Percentiles rank a stretch among this genome's conserved stretches.
These are phyloP conservation scores for Elongisporangium senticosum DNA, from an alignment of 352 stramenopile genomes.

Conservation along the genomic window DNA sequence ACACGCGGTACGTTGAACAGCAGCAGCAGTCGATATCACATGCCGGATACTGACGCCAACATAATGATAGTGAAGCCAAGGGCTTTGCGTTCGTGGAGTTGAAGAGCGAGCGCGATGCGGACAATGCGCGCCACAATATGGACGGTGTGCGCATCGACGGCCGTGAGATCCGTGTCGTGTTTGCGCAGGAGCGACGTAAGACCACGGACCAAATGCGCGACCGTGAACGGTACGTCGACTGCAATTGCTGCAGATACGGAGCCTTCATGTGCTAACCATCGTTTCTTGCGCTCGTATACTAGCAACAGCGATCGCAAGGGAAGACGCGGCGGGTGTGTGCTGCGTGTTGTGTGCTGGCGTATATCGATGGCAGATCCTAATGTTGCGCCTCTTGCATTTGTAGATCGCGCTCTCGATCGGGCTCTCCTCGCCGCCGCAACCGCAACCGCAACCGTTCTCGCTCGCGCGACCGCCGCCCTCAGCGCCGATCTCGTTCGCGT, in stretches of 20 bases:
- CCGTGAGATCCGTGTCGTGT: slow-evolving; percentile 92
- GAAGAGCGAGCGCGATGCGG: slow-evolving; percentile 86
- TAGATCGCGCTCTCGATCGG: slow-evolving; percentile 37
- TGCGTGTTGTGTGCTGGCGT: background rate
- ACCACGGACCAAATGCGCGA: slow-evolving; percentile 93
- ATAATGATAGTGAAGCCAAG: slow-evolving; percentile 74
- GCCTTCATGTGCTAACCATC: slow-evolving; percentile 3
- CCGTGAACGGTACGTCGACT: slow-evolving; percentile 50
- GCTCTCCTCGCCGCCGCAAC: slow-evolving; percentile 38
- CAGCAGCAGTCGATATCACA: background rate
- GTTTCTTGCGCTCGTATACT: slow-evolving; percentile 1
- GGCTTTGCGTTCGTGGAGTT: slow-evolving; percentile 96
- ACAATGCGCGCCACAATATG: slow-evolving; percentile 88
- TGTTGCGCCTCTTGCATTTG: background rate
- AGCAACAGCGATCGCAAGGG: slow-evolving; percentile 1
- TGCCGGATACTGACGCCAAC: slow-evolving; percentile 7
- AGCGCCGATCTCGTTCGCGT: slow-evolving; percentile 22
- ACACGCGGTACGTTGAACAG: slow-evolving; percentile 68
- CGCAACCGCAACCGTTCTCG: slow-evolving; percentile 37
- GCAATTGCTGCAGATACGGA: background rate
- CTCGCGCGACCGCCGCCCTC: slow-evolving; percentile 20
- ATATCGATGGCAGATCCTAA: background rate
- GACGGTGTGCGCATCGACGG: slow-evolving; percentile 91
- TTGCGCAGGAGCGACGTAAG: slow-evolving; percentile 95
- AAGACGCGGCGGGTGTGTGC: background rate